These are phyloP conservation scores for Alternaria alternata DNA, from an alignment of 2,329 filamentous ascomycete species.

Conservation along the genomic window DNA sequence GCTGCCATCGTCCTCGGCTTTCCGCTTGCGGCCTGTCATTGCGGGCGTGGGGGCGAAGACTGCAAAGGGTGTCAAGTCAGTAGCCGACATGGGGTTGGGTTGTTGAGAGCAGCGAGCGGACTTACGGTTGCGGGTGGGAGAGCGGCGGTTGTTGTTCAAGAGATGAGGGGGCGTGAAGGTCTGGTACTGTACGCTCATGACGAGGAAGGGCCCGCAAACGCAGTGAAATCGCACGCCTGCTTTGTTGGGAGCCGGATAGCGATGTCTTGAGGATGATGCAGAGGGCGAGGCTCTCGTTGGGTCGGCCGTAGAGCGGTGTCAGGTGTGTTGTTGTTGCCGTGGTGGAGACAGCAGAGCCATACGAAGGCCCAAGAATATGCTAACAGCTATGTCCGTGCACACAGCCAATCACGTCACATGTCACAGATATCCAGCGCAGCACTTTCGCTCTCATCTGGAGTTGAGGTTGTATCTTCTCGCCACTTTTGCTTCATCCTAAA, in stretches of 20 bases:
- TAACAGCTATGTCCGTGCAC: constrained; percentile 9
- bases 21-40: constrained; percentile 76
- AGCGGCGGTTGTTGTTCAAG: constrained; percentile 63
- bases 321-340: constrained; percentile 30
- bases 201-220: constrained; percentile 36
- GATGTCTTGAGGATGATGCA: constrained; percentile 4
- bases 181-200: constrained; percentile 70
- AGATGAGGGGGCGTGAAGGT: constrained; percentile 69
- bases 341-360: constrained; percentile 29
- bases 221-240: constrained; percentile 21
- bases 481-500: not conserved
- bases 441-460: not conserved
- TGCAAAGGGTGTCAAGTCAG: constrained; percentile 26
- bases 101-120: constrained; percentile 19
- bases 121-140: constrained; percentile 68
- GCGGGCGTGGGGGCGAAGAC: constrained; percentile 49
- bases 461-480: not conserved
- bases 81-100: constrained; percentile 9
- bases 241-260: constrained; percentile 14
- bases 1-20: constrained; percentile 75
- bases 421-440: not conserved
- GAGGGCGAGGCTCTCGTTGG: constrained; percentile 4
- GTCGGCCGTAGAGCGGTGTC: constrained; percentile 19
- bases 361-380: constrained; percentile 17
- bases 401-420: constrained; percentile 18